Evolutionary conservation across 306 rosid species (phyloP).

Genomic region (Cucumis sativus): DNA sequence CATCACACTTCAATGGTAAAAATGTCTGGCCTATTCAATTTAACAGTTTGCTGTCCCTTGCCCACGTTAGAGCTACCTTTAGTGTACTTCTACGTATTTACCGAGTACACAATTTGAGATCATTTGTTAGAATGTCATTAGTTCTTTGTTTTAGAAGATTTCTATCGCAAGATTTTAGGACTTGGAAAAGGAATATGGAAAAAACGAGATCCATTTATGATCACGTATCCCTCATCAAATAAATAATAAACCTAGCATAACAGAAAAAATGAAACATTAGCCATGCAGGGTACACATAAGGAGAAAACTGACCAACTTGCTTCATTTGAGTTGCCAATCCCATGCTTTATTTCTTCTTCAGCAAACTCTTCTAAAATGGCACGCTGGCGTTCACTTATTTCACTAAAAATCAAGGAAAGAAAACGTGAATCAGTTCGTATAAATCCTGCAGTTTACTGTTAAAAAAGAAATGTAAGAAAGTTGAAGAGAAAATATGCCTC

Average conservation of each 20-base stretch:
- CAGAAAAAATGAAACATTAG: constrained; percentile 1
- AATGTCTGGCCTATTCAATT: background rate
- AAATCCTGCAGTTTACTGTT: background rate
- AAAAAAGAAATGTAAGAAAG: background rate
- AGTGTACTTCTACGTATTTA: background rate
- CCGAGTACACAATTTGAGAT: background rate
- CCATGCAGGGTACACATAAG: background rate
- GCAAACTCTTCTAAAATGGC: constrained; percentile 83
- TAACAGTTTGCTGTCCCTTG: background rate
- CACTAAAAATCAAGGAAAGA: constrained; percentile 25
- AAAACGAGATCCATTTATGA: background rate
- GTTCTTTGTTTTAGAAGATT: background rate
- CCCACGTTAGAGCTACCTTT: background rate
- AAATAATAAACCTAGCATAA: background rate
- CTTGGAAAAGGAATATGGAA: background rate
- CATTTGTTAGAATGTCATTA: background rate
- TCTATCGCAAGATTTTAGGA: background rate
- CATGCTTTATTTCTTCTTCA: constrained; percentile 63
- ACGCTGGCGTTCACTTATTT: constrained; percentile 63
- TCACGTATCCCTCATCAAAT: background rate
- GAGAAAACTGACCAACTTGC: constrained; percentile 51
- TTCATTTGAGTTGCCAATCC: constrained; percentile 24
- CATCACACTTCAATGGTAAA: background rate
- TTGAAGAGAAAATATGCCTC: background rate
- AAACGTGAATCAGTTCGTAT: constrained; percentile 18